These are phyloP conservation scores for Acephala macrosclerotiorum DNA, from an alignment of 2,329 filamentous ascomycete species.

Conservation along the genomic window DNA sequence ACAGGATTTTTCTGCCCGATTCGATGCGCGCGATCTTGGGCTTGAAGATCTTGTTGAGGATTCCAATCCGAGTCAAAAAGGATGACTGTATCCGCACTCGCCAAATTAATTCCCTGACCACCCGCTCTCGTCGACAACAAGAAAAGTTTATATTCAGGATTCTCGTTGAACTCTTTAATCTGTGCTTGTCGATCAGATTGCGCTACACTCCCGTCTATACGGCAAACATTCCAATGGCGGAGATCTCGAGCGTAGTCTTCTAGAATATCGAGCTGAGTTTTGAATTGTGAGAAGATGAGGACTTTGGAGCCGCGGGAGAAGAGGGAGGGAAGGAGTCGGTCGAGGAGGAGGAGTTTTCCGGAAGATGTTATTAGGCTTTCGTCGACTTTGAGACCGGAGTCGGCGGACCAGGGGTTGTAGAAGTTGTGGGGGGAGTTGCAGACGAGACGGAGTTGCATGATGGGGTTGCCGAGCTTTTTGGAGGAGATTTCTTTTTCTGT, in stretches of 20 bases:
- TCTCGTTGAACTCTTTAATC: slow-evolving; percentile 76
- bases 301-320: slow-evolving; percentile 84
- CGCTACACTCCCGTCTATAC: slow-evolving; percentile 88
- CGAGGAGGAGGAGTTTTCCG: slow-evolving; percentile 94
- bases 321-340: slow-evolving; percentile 80
- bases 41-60: slow-evolving; percentile 95
- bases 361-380: slow-evolving; percentile 85
- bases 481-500: slow-evolving; percentile 81
- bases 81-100: slow-evolving; percentile 89
- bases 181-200: slow-evolving; percentile 75
- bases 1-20: slow-evolving; percentile 95
- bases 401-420: slow-evolving; percentile 84
- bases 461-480: slow-evolving; percentile 91
- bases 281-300: slow-evolving; percentile 96
- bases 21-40: slow-evolving; percentile 92
- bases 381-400: slow-evolving; percentile 68
- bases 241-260: slow-evolving; percentile 85
- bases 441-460: slow-evolving; percentile 89
- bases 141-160: slow-evolving; percentile 76
- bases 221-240: slow-evolving; percentile 80
- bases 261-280: slow-evolving; percentile 89
- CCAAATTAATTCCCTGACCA: slow-evolving; percentile 94
- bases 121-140: slow-evolving; percentile 89
- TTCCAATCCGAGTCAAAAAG: slow-evolving; percentile 94
- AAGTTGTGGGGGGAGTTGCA: slow-evolving; percentile 98